phyloP scores from a whole-genome alignment of 73 alveolate genomes.

The Durusdinium trenchii region DNA sequence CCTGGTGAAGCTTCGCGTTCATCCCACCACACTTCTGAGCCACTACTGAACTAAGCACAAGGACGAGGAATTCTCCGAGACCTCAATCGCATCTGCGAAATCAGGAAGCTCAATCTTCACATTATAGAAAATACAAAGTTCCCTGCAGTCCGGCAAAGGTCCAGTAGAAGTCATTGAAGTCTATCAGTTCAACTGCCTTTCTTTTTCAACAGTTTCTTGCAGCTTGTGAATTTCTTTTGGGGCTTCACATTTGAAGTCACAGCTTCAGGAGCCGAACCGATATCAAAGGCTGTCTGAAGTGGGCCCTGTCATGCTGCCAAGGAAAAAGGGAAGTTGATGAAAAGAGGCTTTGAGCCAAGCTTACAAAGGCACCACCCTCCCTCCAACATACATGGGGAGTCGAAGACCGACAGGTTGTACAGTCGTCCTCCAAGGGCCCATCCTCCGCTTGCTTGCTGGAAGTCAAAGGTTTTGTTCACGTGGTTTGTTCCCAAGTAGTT shows the following conservation, averaged over 20 bases:
- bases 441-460: too few relatives aligned
- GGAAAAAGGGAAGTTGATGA: not conserved
- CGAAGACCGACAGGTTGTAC: too few relatives aligned
- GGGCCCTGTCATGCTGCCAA: not conserved
- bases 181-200: too few relatives aligned
- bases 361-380: too few relatives aligned
- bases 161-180: not conserved
- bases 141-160: not conserved
- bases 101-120: not conserved
- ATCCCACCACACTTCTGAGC: too few relatives aligned
- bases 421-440: too few relatives aligned
- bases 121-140: not conserved
- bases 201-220: too few relatives aligned
- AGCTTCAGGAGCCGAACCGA: not conserved
- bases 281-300: conserved; percentile 52
- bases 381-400: too few relatives aligned
- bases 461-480: too few relatives aligned
- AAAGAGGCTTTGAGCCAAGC: too few relatives aligned
- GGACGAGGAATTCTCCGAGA: not conserved
- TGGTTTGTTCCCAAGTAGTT: too few relatives aligned
- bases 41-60: not conserved
- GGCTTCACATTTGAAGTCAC: not conserved
- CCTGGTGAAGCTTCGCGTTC: too few relatives aligned
- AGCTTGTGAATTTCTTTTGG: not conserved
- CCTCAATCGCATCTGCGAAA: not conserved